Conservation (phyloP, 495 filamentous ascomycete species). For the Elaphomyces granulatus region DNA sequence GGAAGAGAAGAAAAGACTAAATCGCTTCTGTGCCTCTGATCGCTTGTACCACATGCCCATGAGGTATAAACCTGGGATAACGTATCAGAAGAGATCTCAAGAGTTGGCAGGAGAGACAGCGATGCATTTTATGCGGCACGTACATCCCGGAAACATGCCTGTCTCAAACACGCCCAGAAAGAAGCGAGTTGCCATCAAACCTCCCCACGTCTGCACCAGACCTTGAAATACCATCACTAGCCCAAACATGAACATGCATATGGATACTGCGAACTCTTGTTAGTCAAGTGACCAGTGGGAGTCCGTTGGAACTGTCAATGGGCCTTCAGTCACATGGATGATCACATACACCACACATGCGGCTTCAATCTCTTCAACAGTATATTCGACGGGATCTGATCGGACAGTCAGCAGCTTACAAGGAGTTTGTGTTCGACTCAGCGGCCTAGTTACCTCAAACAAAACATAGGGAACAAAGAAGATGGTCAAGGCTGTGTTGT, state of each 20-base stretch:
- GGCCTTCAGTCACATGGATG: not conserved
- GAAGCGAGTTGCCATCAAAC: conserved; percentile 70
- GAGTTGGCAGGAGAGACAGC: not conserved
- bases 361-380: conserved; percentile 70
- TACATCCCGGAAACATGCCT: conserved; percentile 70
- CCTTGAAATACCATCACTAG: conserved; percentile 66
- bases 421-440: conserved; percentile 36
- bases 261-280: conserved; percentile 41
- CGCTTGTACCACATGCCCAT: conserved; percentile 84
- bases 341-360: conserved; percentile 56
- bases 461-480: conserved; percentile 91
- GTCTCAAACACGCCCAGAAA: conserved; percentile 80
- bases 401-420: conserved; percentile 37
- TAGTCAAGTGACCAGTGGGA: too few species aligned
- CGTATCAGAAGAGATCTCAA: not conserved
- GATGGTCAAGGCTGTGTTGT: conserved; percentile 68
- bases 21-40: conserved; percentile 74
- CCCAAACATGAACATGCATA: conserved; percentile 76
- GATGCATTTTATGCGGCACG: conserved; percentile 3
- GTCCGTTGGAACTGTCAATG: conserved; percentile 6
- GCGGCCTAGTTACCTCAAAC: conserved; percentile 65
- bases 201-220: conserved; percentile 59
- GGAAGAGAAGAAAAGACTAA: conserved; percentile 76
- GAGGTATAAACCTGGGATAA: conserved; percentile 52
- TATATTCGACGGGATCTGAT: conserved; percentile 70